Conservation (phyloP, 2,329 filamentous ascomycete species). For the Periconia sp. region DNA sequence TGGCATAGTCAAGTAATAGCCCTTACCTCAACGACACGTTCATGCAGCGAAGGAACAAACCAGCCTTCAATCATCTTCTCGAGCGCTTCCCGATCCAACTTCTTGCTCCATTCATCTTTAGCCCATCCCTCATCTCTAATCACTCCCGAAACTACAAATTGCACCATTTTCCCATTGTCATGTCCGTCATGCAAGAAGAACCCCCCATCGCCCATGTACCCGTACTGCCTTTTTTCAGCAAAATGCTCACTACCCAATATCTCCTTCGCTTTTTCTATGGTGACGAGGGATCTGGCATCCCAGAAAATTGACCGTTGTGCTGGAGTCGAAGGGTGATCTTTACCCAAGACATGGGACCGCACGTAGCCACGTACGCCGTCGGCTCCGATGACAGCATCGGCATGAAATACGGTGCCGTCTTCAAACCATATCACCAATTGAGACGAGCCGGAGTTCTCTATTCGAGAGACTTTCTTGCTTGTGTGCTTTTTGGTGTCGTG, state of each 20-base stretch:
- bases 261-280: constrained; percentile 13
- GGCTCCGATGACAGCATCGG: constrained; percentile 33
- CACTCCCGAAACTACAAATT: constrained; percentile 7
- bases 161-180: constrained; percentile 14
- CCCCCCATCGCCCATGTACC: constrained; percentile 15
- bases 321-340: constrained; percentile 6
- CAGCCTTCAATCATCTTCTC: constrained; percentile 8
- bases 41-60: constrained; percentile 38
- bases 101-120: neutral
- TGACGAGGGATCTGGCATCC: constrained; percentile 11
- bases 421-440: constrained; percentile 43
- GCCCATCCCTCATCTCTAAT: constrained; percentile 1
- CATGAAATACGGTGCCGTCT: constrained; percentile 40
- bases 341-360: constrained; percentile 11
- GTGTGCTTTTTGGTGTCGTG: constrained; percentile 2
- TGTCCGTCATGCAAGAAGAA: constrained; percentile 18
- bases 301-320: constrained; percentile 9
- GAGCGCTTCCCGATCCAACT: constrained; percentile 6
- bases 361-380: constrained; percentile 21
- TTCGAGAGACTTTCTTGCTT: constrained; percentile 4
- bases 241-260: constrained; percentile 8
- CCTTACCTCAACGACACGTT: constrained; percentile 46
- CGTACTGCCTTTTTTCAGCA: constrained; percentile 11
- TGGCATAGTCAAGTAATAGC: no score
- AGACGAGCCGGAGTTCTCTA: neutral